Base-by-base conservation (phyloP, 148 eudicot genomes). In the Oxyria digyna region DNA sequence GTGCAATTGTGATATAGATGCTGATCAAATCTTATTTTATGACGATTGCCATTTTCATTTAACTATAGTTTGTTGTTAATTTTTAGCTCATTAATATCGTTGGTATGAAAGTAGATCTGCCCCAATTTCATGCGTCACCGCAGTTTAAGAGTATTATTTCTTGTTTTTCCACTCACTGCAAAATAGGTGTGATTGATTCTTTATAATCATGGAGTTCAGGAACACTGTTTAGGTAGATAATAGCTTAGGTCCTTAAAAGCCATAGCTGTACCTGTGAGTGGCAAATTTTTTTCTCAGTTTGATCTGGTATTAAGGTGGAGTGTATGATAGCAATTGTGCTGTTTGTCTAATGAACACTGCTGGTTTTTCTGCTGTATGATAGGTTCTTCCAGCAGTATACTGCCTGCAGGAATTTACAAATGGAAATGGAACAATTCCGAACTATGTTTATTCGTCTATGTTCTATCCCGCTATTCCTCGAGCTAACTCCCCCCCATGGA, bases 401-500 rank as follows among this genome's bases (percentile, higher is more conserved):
- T 77, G 76, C 63, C 80, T 81, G 57, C 83, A 82, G 26, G 88
- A 87, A 23, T 71, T 76, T 71, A 69, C 77, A 10, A 74, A 76
- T 74, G 84, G 80, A 10, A 74, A 76, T 74, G 84, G 80, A 43
- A 69, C 75, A 52, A 57, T 78, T 33, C 84, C 88, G n/a, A 78
- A 74, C 69, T 84, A 77, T 78, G 80, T 81, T 37, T 82, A 78
- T 69, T 81, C 86, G 59, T 86, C 91, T 45, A 77, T 80, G 71
- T 86, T 82, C 71, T 78, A 75, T 70, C 81, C 78, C 37, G 81
- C 82, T 31, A 69, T 82, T 73, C 78, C 83, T 33, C 82, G 72
- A 8, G 75, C 80, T 79, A 81, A 80, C 62, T 84, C 88, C 65
- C 87, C 91, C 71, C 91, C 91, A 62, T 85, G 88, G 91, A 87